Evolutionary conservation across 257 asterid species (phyloP), one percentile per base, ranked within the genome.

Genomic region (Henckelia pumila): DNA sequence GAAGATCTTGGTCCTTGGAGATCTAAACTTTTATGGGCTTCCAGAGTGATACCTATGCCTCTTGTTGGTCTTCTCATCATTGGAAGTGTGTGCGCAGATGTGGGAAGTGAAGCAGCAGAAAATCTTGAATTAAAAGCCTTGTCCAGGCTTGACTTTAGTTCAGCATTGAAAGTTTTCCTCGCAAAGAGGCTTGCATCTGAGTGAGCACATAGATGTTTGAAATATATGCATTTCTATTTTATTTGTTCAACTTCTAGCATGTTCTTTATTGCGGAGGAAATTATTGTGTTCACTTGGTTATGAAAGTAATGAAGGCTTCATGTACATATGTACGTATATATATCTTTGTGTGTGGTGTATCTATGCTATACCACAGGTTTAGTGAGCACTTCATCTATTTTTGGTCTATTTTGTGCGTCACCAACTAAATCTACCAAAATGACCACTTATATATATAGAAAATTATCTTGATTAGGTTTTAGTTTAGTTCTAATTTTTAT

Each of bases 11-110:
- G 80, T 23, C 96, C 95, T 14, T 93, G 87, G 97, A 88, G 88
- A 79, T 88, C 99, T 66, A 88, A 90, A 76, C 96, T 93, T 70
- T 79, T 90, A 35, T 83, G 91, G 95, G 97, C 94, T 73, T 87
- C 97, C 58, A 90, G 96, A 33, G 84, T 88, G 58, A 80, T 93
- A 40, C 99, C 99, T 11, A 93, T 93, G 97, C 99, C 99, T 75
- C 96, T 93, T 73, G 86, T 93, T 55, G 99, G 99, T 55, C 91
- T 90, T 62, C 73, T 93, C 79, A 85, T 93, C 61, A 93, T 93
- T 22, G 95, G 95, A 73, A 71, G 96, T 76, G 80, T 93, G 57
- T 93, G 99, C 75, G 81, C 91, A 2, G 95, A 93, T 80, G 72
- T 68, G 53, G 95, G 82, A 79, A 85, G 75, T 71, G 83, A 75